Percentiles rank a stretch among this genome's conserved stretches.
Conservation (phyloP, 306 rosid species). For the Echinosophora koreensis region DNA sequence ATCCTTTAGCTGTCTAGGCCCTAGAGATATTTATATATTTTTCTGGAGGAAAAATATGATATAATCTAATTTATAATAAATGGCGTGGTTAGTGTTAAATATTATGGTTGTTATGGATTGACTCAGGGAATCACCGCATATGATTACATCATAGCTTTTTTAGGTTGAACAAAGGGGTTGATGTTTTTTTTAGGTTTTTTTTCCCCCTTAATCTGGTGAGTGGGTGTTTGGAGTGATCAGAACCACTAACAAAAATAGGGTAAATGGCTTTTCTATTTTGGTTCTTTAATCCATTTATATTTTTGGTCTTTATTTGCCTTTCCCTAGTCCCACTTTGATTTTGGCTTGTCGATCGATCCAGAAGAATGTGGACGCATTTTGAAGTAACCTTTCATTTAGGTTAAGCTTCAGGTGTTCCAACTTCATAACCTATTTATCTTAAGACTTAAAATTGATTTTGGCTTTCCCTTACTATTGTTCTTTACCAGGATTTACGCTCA, state of each 20-base stretch:
- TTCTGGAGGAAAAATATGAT: not conserved
- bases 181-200: conserved; percentile 27
- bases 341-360: conserved; percentile 25
- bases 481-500: conserved; percentile 34
- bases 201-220: conserved; percentile 42
- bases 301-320: no score
- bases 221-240: conserved; percentile 59
- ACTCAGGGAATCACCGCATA: conserved; percentile 93
- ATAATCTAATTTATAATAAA: not conserved
- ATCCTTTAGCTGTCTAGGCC: not conserved
- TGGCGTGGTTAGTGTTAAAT: conserved; percentile 25
- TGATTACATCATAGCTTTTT: no score
- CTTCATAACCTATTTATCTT: conserved; percentile 20
- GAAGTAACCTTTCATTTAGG: conserved; percentile 51
- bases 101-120: conserved; percentile 22
- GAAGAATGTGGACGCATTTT: conserved; percentile 56
- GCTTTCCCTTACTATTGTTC: conserved; percentile 36
- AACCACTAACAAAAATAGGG: conserved; percentile 67
- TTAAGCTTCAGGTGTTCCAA: conserved; percentile 50
- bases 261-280: conserved; percentile 54
- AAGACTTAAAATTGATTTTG: conserved; percentile 17
- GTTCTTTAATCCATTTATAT: conserved; percentile 37
- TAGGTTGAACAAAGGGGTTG: conserved; percentile 17
- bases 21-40: not conserved
- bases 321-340: conserved; percentile 21